Conservation (phyloP, 257 asterid species). For the Verbena officinalis region DNA sequence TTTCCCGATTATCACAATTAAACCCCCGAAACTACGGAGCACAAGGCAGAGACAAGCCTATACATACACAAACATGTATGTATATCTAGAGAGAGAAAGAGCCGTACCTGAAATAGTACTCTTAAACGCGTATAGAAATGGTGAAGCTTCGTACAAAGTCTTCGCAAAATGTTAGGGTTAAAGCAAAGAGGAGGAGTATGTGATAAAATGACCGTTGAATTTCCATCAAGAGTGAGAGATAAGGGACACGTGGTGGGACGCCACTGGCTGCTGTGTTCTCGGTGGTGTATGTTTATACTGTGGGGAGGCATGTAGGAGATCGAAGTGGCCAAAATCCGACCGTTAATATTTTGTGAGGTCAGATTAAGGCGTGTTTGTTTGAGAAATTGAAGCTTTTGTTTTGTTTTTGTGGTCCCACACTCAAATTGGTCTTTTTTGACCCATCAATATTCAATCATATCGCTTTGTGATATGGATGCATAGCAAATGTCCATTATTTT, state of each 20-base stretch:
- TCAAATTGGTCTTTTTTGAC: too few relatives aligned
- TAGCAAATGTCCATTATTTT: too few relatives aligned
- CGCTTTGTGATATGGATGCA: too few relatives aligned
- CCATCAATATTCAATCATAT: too few relatives aligned
- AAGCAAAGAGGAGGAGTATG: neutral
- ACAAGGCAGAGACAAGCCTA: constrained; percentile 6
- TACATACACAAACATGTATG: neutral
- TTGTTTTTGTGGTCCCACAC: constrained; percentile 7
- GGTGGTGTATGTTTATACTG: constrained; percentile 19
- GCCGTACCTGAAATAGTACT: constrained; percentile 39
- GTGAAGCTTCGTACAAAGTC: constrained; percentile 40
- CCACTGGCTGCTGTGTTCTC: constrained; percentile 22
- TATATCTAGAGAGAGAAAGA: neutral
- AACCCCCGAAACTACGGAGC: neutral
- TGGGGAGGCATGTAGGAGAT: constrained; percentile 40
- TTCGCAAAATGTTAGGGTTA: constrained; percentile 33
- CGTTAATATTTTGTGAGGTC: constrained; percentile 36
- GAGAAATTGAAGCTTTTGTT: constrained; percentile 18
- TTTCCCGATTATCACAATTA: constrained; percentile 16
- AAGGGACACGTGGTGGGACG: constrained; percentile 27
- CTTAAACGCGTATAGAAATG: constrained; percentile 40
- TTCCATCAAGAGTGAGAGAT: neutral
- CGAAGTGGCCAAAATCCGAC: constrained; percentile 29
- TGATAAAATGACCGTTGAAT: constrained; percentile 27
- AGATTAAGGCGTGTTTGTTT: constrained; percentile 42